phyloP scores from a whole-genome alignment of 768 basidiomycete genomes.

The Xerocomus brunneocitrinus region DNA sequence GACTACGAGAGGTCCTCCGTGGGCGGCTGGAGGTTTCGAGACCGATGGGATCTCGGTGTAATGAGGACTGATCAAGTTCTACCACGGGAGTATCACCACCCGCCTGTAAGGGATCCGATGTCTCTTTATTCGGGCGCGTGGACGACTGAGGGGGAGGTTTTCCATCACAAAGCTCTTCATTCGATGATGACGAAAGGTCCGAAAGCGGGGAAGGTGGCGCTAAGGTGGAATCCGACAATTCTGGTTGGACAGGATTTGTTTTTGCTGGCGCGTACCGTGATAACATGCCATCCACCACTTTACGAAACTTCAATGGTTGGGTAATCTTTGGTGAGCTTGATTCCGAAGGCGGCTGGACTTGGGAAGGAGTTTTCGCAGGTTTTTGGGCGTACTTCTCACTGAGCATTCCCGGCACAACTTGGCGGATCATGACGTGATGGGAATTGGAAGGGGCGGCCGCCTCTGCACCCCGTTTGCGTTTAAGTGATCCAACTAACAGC shows the following conservation, averaged over 20 bases:
- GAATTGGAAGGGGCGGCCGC: conserved; percentile 15
- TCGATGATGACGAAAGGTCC: conserved; percentile 21
- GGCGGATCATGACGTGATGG: conserved; percentile 31
- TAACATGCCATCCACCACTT: conserved; percentile 36
- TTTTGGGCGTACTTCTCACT: conserved; percentile 26
- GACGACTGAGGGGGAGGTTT: background rate
- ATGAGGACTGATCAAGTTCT: conserved; percentile 5
- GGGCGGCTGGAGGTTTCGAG: conserved; percentile 12
- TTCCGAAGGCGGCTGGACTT: conserved; percentile 8
- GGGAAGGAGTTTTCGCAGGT: conserved; percentile 14
- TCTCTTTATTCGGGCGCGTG: background rate
- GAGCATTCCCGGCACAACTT: conserved; percentile 35
- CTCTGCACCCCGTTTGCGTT: conserved; percentile 29
- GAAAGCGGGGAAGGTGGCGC: conserved; percentile 17
- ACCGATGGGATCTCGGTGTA: conserved; percentile 9
- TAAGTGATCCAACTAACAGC: conserved; percentile 20
- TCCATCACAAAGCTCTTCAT: conserved; percentile 13
- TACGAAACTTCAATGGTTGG: conserved; percentile 36
- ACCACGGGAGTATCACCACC: conserved; percentile 10
- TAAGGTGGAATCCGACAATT: conserved; percentile 1
- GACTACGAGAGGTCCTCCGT: conserved; percentile 50
- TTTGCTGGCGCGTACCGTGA: conserved; percentile 25
- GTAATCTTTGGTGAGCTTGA: conserved; percentile 17
- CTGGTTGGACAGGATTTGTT: conserved; percentile 8
- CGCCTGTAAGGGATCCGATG: background rate